Percentiles rank a stretch among this genome's conserved stretches.
phyloP scores from a whole-genome alignment of 345 rosid species.

The Salix brachista region DNA sequence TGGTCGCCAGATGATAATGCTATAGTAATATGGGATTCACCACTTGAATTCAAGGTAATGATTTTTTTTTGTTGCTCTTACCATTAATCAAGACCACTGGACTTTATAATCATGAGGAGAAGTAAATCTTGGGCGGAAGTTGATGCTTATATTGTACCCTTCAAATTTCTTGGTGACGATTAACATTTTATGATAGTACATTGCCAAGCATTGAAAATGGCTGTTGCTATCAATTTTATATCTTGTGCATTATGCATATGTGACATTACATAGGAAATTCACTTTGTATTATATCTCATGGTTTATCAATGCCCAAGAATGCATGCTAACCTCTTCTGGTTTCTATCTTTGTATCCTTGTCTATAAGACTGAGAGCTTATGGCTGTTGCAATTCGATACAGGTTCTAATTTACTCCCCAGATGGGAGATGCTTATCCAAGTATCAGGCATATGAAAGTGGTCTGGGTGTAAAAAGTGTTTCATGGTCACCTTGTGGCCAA shows the following conservation, averaged over 20 bases:
- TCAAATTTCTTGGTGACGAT: not conserved
- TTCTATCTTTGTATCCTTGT: not conserved
- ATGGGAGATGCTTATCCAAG: slow-evolving; percentile 88
- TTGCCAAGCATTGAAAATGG: not conserved
- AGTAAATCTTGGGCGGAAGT: not conserved
- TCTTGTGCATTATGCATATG: not conserved
- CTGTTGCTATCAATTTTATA: not conserved
- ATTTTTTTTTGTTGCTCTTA: not conserved
- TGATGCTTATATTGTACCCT: not conserved
- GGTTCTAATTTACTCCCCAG: slow-evolving; percentile 94
- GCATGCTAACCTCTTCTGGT: not conserved
- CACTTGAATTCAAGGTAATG: slow-evolving; percentile 78
- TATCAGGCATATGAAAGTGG: slow-evolving; percentile 98
- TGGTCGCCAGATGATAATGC: slow-evolving; percentile 97
- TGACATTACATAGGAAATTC: not conserved
- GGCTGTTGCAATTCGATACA: slow-evolving; percentile 27
- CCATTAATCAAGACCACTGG: not conserved
- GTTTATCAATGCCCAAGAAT: not conserved
- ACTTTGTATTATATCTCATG: not conserved
- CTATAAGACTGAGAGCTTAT: slow-evolving; percentile 5
- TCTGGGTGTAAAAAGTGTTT: slow-evolving; percentile 82
- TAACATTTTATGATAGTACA: not conserved
- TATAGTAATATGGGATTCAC: slow-evolving; percentile 83
- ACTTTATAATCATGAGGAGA: not conserved
- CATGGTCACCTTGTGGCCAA: slow-evolving; percentile 98